A percentile compares a stretch with the other conserved stretches of the same genome.
phyloP scores from a whole-genome alignment of 2,329 filamentous ascomycete species.

The Ceratocystis eucalypticola region DNA sequence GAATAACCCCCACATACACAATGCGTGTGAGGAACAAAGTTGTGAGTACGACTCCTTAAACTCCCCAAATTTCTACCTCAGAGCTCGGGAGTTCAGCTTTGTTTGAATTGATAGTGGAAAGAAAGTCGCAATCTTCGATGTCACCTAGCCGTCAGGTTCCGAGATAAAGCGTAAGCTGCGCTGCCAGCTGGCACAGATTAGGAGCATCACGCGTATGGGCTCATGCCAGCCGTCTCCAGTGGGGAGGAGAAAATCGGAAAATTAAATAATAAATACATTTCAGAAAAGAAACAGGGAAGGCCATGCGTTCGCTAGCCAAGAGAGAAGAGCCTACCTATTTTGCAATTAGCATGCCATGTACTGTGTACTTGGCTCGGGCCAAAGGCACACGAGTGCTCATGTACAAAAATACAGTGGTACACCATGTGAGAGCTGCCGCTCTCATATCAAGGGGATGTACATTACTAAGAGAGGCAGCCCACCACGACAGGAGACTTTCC shows the following conservation, averaged over 20 bases:
- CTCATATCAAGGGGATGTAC: neutral
- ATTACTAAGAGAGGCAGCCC: neutral
- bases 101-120: neutral
- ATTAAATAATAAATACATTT: neutral
- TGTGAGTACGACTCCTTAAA: neutral
- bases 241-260: neutral
- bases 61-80: neutral
- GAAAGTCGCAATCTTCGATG: slow-evolving; percentile 6
- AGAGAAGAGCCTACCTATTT: neutral
- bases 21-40: neutral
- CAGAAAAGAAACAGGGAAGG: neutral
- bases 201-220: neutral
- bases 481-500: neutral
- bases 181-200: neutral
- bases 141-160: neutral
- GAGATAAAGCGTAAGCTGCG: neutral
- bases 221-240: neutral
- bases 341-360: neutral
- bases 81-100: neutral
- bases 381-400: neutral
- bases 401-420: neutral
- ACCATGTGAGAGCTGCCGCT: neutral
- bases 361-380: too few relatives aligned
- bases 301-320: neutral
- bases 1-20: neutral